Evolutionary conservation across 768 basidiomycete genomes (phyloP), one percentile per base, ranked within the genome.

Genomic region (Leccinum sublutescens): DNA sequence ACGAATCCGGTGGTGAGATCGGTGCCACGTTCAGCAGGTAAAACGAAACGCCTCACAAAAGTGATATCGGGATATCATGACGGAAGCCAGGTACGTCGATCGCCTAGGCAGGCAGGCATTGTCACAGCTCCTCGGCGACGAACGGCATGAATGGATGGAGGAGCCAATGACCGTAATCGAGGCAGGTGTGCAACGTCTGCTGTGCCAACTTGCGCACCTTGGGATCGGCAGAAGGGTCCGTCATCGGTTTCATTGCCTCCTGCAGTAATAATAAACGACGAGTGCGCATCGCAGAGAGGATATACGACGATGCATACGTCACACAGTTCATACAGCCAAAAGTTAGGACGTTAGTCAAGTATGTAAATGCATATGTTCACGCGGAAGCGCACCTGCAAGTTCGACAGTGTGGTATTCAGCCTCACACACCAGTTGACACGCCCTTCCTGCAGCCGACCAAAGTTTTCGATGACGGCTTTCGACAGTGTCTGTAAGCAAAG

Each of bases 241-340:
- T 21, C 21, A 21, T 21, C 21, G 21, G 21, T 21, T 21, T 21
- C 21, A 21, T 21, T 21, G 21, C 21, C 21, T 21, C 21, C 21
- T 21, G 21, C 21, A 21, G 21, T 21, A 21, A 21, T 21, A 21
- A 21, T 21, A 21, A 21, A 21, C 23, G 34, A 56, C 40, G 57
- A 21, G 45, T 34, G 34, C 23, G 1, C 33, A 17, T 53, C 5
- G 25, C 34, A 29, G 14, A 1, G n/a, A 60, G 21, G 14, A 11
- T 71, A 45, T 45, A 73, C 91, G 62, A 95, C 93, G 64, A 99
- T 98, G 77, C 95, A 99, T 23, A 99, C 95, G 71, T 99, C 97
- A 70, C 97, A 98, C n/a, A 98, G 80, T 74, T 99, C 96, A 71
- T 98, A 95, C 47, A 99, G 75, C 95, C 96, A 99, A 79, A 97